Percentiles rank a stretch among this genome's conserved stretches.
phyloP scores from a whole-genome alignment of 495 filamentous ascomycete species.

The Aeminium ludgeri region DNA sequence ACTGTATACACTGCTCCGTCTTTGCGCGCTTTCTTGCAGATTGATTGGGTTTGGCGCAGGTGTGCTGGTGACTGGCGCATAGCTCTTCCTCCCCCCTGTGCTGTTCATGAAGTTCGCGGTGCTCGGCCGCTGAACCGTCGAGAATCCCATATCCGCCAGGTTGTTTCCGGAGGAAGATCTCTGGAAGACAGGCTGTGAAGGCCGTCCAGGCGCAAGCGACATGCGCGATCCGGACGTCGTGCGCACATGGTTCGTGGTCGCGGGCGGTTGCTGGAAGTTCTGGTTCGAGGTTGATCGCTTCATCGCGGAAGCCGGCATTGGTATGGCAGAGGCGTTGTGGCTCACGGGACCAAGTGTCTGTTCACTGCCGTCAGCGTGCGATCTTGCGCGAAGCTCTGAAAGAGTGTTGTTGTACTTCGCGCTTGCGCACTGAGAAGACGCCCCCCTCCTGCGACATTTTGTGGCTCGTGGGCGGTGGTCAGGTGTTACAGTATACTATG shows the following conservation, averaged over 20 bases:
- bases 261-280: constrained; percentile 38
- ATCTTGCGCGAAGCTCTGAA: too few relatives aligned
- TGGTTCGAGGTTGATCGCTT: constrained; percentile 82
- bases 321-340: constrained; percentile 55
- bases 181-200: constrained; percentile 68
- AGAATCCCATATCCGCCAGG: constrained; percentile 58
- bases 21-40: constrained; percentile 36
- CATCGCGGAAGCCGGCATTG: constrained; percentile 83
- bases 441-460: constrained; percentile 25
- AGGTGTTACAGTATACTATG: background rate
- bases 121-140: constrained; percentile 77
- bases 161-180: constrained; percentile 66
- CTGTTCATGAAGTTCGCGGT: constrained; percentile 50
- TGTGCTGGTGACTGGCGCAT: constrained; percentile 41
- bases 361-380: background rate
- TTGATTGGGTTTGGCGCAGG: constrained; percentile 23
- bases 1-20: constrained; percentile 71
- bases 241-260: constrained; percentile 54
- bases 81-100: constrained; percentile 47
- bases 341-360: constrained; percentile 67
- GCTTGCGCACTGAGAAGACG: constrained; percentile 24
- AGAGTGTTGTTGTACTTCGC: too few relatives aligned
- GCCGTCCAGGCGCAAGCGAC: constrained; percentile 63
- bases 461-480: constrained; percentile 4
- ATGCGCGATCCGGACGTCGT: constrained; percentile 68